Conservation (phyloP, 164 flowering plant genomes). For the Liquidambar formosana region DNA sequence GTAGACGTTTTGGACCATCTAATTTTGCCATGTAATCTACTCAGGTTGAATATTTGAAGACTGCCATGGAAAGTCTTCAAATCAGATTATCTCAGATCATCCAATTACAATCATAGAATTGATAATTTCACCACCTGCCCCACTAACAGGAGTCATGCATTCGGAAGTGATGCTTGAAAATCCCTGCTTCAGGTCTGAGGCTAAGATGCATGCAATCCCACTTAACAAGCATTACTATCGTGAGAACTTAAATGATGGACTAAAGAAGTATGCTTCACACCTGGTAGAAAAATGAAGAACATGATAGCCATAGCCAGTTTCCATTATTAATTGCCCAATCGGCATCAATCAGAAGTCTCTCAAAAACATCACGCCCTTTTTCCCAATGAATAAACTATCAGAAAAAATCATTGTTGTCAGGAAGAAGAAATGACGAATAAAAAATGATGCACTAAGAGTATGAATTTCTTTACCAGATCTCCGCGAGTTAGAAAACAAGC, state of each 20-base stretch:
- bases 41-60: too few relatives aligned
- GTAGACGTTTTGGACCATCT: too few relatives aligned
- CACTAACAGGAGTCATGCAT: background rate
- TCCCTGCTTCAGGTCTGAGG: background rate
- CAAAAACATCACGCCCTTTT: constrained; percentile 91
- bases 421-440: constrained; percentile 5
- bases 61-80: too few relatives aligned
- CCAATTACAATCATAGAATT: background rate
- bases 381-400: constrained; percentile 93
- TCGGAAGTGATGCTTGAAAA: background rate
- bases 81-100: too few relatives aligned
- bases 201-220: background rate
- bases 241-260: background rate
- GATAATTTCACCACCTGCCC: background rate
- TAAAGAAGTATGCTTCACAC: constrained; percentile 25
- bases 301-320: constrained; percentile 96
- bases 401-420: constrained; percentile 16
- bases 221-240: background rate
- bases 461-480: constrained; percentile 66
- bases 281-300: constrained; percentile 97
- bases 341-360: constrained; percentile 88
- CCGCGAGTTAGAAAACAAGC: constrained; percentile 98
- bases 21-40: too few relatives aligned
- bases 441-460: background rate
- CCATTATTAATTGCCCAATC: constrained; percentile 98